Conservation (phyloP, 805 yeast genomes). For the Brettanomyces sp. region DNA sequence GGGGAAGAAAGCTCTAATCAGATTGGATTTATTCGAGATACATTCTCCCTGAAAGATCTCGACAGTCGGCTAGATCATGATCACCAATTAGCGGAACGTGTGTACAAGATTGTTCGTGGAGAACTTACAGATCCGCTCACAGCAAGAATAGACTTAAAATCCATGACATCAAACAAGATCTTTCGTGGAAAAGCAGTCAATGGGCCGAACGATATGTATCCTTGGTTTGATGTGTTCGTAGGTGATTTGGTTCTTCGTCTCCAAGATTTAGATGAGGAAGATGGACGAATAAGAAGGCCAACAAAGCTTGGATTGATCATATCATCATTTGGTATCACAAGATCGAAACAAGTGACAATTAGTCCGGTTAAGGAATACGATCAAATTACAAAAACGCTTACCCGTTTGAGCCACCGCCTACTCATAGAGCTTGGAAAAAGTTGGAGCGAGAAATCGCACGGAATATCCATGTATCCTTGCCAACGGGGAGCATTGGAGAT, state of each 20-base stretch:
- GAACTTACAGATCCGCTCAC: conserved; percentile 42
- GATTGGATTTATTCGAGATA: conserved; percentile 42
- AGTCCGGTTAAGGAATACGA: conserved; percentile 28
- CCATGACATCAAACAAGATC: conserved; percentile 86
- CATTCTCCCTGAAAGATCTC: conserved; percentile 31
- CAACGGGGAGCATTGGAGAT: conserved; percentile 41
- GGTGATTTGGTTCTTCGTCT: conserved; percentile 70
- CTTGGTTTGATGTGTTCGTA: conserved; percentile 77
- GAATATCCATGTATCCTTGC: conserved; percentile 33
- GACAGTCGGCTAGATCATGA: conserved; percentile 30
- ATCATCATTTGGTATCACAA: conserved; percentile 12
- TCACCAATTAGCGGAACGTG: conserved; percentile 37
- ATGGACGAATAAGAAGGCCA: conserved; percentile 36
- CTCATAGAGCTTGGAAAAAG: conserved; percentile 14
- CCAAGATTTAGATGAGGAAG: conserved; percentile 66
- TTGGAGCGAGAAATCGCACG: conserved; percentile 15
- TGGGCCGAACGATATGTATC: conserved; percentile 45
- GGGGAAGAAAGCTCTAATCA: conserved; percentile 5
- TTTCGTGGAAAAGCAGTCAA: conserved; percentile 49
- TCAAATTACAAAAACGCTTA: conserved; percentile 24
- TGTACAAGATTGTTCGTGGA: conserved; percentile 63
- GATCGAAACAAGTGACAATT: conserved; percentile 35
- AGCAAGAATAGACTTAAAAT: conserved; percentile 54
- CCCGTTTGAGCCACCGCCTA: conserved; percentile 12
- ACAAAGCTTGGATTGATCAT: conserved; percentile 39